Evolutionary conservation across 225 moss, liverwort and hornwort species (phyloP), one percentile per base, ranked within the genome.

Genomic region (Marchantia polymorpha): DNA sequence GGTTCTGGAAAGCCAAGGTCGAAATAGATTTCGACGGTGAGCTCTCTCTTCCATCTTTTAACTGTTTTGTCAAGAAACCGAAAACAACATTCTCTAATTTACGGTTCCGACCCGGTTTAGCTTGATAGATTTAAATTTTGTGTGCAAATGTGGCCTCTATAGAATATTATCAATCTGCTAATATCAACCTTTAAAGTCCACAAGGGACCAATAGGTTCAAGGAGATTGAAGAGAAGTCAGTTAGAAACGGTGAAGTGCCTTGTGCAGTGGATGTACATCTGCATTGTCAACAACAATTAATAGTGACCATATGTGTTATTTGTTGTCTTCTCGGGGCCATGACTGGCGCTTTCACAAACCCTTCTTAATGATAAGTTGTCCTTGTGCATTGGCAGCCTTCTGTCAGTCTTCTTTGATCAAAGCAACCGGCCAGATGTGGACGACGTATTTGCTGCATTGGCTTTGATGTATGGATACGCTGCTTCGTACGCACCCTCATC

Each of bases 401-500:
- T 99, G 64, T 82, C 93, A 27, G 8, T 86, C 30, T 84, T 99
- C 80, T 92, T 99, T 76, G 88, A 87, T 61, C 97, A 95, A 76
- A 87, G 91, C 76, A 91, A 84, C 76, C 87, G 88, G 77, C 88
- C 93, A 47, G 93, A 99, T 81, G 87, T 89, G 75, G 97, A 99
- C 88, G 93, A 99, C 81, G 94, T 99, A 20, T 94, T 94, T 88
- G 97, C 97, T 85, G 97, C 94, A 61, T 89, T 99, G 74, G 97
- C 97, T 76, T 84, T 99, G 80, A 99, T 99, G 97, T 99, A 99
- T 86, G 97, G 97, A 14, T 99, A 99, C 86, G 92, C 97, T 68
- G 97, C 97, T 70, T 93, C 93, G 71, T 99, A 99, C 79, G 97
- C 97, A 73, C 97, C 97, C 54, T 99, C 97, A 74, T 88, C 94